Conservation (phyloP, 768 basidiomycete genomes). For the Suillus lakei region DNA sequence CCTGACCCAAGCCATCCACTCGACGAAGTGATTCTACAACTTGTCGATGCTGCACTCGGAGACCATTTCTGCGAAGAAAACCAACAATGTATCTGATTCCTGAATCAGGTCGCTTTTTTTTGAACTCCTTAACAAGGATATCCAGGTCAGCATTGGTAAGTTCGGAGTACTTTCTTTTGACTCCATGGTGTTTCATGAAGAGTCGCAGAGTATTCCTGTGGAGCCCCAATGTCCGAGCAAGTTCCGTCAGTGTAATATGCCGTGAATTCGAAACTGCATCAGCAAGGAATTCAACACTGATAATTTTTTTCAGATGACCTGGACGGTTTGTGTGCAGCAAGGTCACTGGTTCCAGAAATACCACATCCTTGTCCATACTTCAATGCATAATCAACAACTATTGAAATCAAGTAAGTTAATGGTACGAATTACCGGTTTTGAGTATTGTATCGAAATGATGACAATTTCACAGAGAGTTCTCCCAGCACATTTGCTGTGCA, state of each 20-base stretch:
- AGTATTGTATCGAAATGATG: background rate
- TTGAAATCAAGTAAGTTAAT: no score
- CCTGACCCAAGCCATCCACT: constrained; percentile 36
- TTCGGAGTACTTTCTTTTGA: constrained; percentile 9
- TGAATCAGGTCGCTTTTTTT: constrained; percentile 24
- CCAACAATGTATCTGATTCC: constrained; percentile 35
- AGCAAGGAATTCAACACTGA: constrained; percentile 10
- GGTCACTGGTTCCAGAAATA: constrained; percentile 7
- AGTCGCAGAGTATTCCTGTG: constrained; percentile 14
- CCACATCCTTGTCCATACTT: background rate
- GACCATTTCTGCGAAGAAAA: constrained; percentile 27
- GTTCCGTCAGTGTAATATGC: constrained; percentile 17
- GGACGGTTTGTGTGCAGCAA: background rate
- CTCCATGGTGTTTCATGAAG: constrained; percentile 15
- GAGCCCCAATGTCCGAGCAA: constrained; percentile 11
- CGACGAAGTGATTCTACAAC: constrained; percentile 30
- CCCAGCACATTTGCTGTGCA: background rate
- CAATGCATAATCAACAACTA: background rate
- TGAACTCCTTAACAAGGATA: constrained; percentile 15
- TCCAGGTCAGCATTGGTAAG: constrained; percentile 19
- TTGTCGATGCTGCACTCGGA: constrained; percentile 28
- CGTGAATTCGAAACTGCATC: constrained; percentile 14
- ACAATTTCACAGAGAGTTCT: background rate
- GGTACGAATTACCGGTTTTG: background rate
- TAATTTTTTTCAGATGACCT: constrained; percentile 13